Evolutionary conservation across 2,329 filamentous ascomycete species (phyloP), one percentile per base, ranked within the genome.

Genomic region (Sporothrix variecibatus): DNA sequence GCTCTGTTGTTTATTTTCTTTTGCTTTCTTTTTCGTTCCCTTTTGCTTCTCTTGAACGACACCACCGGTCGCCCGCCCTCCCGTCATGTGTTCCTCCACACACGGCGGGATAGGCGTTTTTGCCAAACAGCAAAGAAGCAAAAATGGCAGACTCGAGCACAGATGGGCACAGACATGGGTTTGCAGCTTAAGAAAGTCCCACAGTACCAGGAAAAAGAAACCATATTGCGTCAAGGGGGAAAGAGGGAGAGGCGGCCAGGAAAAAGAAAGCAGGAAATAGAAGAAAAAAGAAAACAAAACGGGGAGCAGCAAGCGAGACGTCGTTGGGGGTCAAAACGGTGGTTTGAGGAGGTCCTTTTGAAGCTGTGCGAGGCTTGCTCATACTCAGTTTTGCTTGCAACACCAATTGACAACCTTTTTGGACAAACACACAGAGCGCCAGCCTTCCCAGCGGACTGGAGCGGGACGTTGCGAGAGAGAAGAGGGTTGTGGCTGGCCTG

Each of bases 101-200:
- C 34, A n/a, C n/a, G n/a, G 23, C 23, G 23, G 26, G 3, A n/a
- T 28, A 31, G 53, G 20, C n/a, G 40, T 43, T 38, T 43, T 11
- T 34, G 26, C 28, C 26, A 5, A 5, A n/a, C 34, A 43, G 60
- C 38, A 2, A 40, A 34, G 31, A 38, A 28, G 7, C 49, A 12
- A 26, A 15, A 26, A 38, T 34, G 34, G 43, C 60, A 65, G 60
- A 65, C 34, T 43, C 4, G 64, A 68, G 40, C 64, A 68, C 62
- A 65, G 62, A 65, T 65, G 38, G 40, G 62, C 62, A 67, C 64
- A 49, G 64, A 68, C 64, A n/a, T 68, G 40, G 64, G 64, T 31
- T 49, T 31, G 43, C 40, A 68, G 15, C 11, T 26, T 38, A 15
- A n/a, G 15, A 8, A 46, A 31, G 64, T 31, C 64, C 40, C 23